Evolutionary conservation across 2,329 filamentous ascomycete species (phyloP).

Genomic region (Fusarium pseudonygamai): DNA sequence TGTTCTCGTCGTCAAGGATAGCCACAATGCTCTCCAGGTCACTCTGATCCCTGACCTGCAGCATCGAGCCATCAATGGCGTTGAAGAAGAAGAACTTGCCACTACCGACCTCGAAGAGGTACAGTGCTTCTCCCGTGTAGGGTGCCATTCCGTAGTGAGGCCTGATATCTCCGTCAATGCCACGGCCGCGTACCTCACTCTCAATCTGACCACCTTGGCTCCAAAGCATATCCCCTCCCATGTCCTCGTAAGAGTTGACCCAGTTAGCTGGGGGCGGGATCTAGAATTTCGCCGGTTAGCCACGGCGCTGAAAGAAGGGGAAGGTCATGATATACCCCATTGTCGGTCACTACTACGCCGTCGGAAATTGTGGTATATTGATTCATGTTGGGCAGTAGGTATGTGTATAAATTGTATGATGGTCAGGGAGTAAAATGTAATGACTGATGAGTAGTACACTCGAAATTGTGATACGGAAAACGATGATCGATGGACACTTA

Average conservation of each 20-base stretch:
- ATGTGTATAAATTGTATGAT: not conserved
- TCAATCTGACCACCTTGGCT: not conserved
- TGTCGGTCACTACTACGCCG: not conserved
- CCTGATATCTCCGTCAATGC: not conserved
- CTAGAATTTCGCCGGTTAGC: not conserved
- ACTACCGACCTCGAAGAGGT: not conserved
- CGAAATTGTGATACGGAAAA: rapidly evolving
- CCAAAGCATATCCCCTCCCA: not conserved
- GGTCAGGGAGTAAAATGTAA: no score
- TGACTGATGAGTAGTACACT: no score
- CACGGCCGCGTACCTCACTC: not conserved
- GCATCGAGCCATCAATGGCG: not conserved
- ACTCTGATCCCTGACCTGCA: not conserved
- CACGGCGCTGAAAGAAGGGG: not conserved
- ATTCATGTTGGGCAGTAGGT: rapidly evolving
- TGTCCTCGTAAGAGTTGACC: not conserved
- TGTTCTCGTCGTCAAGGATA: not conserved
- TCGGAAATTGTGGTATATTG: not conserved
- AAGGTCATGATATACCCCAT: not conserved
- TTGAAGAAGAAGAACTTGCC: not conserved
- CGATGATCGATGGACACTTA: not conserved
- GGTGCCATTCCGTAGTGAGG: not conserved
- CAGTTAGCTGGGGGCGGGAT: not conserved
- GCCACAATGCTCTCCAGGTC: not conserved
- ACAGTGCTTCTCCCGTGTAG: not conserved